These are phyloP conservation scores for Colletotrichum truncatum DNA, from an alignment of 2,329 filamentous ascomycete genomes.

Conservation along the genomic window DNA sequence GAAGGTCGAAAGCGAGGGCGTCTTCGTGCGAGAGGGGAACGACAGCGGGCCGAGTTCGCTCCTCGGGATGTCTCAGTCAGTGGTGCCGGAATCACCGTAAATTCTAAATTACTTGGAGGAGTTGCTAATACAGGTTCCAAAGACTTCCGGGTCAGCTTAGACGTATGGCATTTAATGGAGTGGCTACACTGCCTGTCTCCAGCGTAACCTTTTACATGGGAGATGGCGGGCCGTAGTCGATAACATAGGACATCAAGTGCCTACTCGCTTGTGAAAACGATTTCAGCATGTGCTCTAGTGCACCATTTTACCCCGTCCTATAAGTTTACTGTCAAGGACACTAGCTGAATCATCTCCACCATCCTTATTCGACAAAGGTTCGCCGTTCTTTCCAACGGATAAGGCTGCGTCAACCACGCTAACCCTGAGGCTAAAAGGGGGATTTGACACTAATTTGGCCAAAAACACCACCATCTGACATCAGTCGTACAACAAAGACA, in stretches of 20 bases:
- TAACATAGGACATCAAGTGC: neutral
- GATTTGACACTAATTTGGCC: no score
- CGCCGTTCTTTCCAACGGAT: no score
- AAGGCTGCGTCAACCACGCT: no score
- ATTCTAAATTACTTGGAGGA: neutral
- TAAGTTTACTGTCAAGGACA: no score
- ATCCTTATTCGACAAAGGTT: no score
- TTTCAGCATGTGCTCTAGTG: neutral
- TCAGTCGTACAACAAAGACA: no score
- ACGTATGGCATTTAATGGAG: conserved; percentile 41
- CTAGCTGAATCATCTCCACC: no score
- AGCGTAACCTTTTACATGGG: conserved; percentile 36
- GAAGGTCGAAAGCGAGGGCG: conserved; percentile 53
- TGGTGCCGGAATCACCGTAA: conserved; percentile 20
- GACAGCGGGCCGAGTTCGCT: conserved; percentile 18
- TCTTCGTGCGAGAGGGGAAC: conserved; percentile 47
- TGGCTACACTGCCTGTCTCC: conserved; percentile 37
- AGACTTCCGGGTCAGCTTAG: conserved; percentile 35
- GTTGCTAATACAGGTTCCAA: conserved; percentile 8
- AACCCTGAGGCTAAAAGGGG: no score
- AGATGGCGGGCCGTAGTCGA: neutral
- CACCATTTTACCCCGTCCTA: no score
- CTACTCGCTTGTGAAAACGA: neutral
- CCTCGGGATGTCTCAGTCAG: conserved; percentile 29
- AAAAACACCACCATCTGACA: no score